Base-by-base conservation (phyloP, 2,329 filamentous ascomycete species). In the Diaporthe eres region DNA sequence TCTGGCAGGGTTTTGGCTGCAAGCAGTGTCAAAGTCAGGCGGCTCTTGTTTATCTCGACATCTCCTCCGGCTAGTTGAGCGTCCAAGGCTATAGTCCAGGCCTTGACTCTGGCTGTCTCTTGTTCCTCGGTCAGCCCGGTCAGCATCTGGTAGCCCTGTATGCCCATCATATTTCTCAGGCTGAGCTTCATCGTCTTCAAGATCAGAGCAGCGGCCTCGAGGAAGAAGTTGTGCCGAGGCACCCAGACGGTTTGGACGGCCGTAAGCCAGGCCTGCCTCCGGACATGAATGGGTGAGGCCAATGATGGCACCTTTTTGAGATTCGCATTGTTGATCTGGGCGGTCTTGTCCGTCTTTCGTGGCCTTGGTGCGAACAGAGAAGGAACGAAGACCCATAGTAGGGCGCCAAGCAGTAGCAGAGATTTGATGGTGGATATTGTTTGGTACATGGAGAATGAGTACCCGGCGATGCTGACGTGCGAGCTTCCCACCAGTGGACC, bases 241-340 rank as follows among this genome's bases (percentile, higher is more conserved):
- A 98, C 94, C 91, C 95, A 97, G 34, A 98, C 94, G 5, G 94
- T 96, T 84, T 98, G 96, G 76, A 98, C 93, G 10, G 96, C 94
- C 4, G 96, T 98, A 75, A 97, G 92, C 96, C 96, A 98, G 44
- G 96, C 96, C 82, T 95, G 94, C 76, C 94, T 92, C 70, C 95
- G 93, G 61, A 98, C 94, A 79, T 97, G 92, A 74, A 97, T 95
- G 0, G 96, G 93, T 0, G 95, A 96, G 4, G 94, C 92, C 75
- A 95, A 87, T 3, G 94, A 95, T 2, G 94, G 94, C 8, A 91
- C 92, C 25, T 89, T 86, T 78, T 86, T 83, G 8, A 89, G 83
- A 1, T 85, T 83, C 9, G 82, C 51, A 60, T 72, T 79, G 47
- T 77, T 61, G 49, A 85, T 76, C 77, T 87, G 81, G 22, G 84